Evolutionary conservation across 371 early-diverging fungal species (phyloP), one percentile per base, ranked within the genome.

Genomic region (Mucor racemosus): DNA sequence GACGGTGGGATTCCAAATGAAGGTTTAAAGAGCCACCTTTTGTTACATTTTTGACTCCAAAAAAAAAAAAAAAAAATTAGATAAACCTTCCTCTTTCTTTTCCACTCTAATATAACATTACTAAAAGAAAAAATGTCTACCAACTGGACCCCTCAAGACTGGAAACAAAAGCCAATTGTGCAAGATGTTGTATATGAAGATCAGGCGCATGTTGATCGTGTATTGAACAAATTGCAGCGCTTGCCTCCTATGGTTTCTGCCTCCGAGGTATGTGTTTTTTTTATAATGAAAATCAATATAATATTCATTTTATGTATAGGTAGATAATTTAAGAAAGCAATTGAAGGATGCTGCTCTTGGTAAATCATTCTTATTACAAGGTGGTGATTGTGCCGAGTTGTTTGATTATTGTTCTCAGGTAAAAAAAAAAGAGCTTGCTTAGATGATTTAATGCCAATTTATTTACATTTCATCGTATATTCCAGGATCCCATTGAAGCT

Each of bases 361-460:
- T 59, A 93, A 95, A 67, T 90, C 95, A 5, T 97, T 98, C 72
- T 79, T 98, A 60, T 83, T 98, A 39, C 97, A 97, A 80, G 99
- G 99, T 64, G 99, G 99, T 60, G 99, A 97, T 77, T 98, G 99
- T 78, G 99, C 99, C 26, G 99, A 98, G 81, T 86, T 94, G 42
- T 98, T 98, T 78, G 96, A 96, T 70, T 96, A 97, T 76, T 98
- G 99, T 77, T 88, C 92, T 31, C 87, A 90, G 85, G 92, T 92
- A 84, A 61, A 26, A 26, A 26, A 26, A 26, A 26, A 84, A 61
- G 53, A 10, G 14, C 11, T 17, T 56, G 15, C 31, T 33, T 36
- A 36, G 21, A 21, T 9, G 6, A 9, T 21, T 50, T 19, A 10
- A 4, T 4, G 19, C 21, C 50, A 26, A 5, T 21, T 21, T 7